Evolutionary conservation across 2,329 filamentous ascomycete species (phyloP), one percentile per base, ranked within the genome.

Genomic region (Leptographium galeiforme): DNA sequence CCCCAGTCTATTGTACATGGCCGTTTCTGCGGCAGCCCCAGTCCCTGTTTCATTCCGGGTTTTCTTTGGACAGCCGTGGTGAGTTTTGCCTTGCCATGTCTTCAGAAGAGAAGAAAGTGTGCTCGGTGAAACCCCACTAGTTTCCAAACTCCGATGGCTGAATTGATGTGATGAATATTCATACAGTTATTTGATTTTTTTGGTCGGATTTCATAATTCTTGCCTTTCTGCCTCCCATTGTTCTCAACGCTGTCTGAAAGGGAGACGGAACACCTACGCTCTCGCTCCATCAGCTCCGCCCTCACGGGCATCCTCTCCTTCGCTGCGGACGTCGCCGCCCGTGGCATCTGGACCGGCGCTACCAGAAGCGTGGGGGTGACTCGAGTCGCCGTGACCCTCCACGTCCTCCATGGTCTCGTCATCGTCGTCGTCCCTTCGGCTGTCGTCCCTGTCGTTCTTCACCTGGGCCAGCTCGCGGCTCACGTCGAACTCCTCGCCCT

Each of bases 221-320:
- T 40, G 16, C 44, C 32, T 51, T 53, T 33, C 47, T 48, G 39
- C 19, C 36, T 32, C 25, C 18, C 32, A 1, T 40, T 36, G 19
- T 10, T 33, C 45, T 51, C 39, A 43, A 19, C 19, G 45, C 40
- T 8, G 6, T 47, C 52, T 45, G 59, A 60, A 60, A 61, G 59
- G 59, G 59, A 62, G 57, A 68, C 19, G 14, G 71, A 67, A 70
- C 67, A 98, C 94, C 91, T 97, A 98, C 93, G 91, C 93, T 96
- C 93, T 83, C 72, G 88, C 94, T 65, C 94, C 93, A 71, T 97
- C 93, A 62, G 89, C 89, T 66, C 94, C 93, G 56, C 91, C 93
- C 70, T 95, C 89, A 72, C 94, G 79, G 59, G 91, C 82, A 61
- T 81, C 83, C 68, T 89, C 82, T 55, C 93, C 93, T 69, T 97